These are phyloP conservation scores for Cyclotella kingstonii DNA, from an alignment of 108 stramenopile genomes.

Conservation along the genomic window DNA sequence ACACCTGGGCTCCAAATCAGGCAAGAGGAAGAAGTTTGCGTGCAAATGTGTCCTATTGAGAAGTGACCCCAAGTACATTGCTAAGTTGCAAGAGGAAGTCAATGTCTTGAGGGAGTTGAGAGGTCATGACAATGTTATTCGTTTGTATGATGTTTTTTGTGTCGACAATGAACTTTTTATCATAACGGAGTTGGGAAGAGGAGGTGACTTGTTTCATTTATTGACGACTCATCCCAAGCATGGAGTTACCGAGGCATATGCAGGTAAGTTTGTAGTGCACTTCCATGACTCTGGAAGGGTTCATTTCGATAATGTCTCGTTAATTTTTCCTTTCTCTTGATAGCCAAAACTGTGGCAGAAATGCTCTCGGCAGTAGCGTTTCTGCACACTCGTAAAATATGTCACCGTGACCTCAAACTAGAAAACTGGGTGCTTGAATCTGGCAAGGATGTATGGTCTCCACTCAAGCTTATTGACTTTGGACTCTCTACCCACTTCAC, in stretches of 20 bases:
- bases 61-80: conserved; percentile 91
- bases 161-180: conserved; percentile 53
- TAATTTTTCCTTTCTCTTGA: conserved; percentile 11
- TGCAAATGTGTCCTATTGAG: conserved; percentile 90
- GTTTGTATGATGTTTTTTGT: conserved; percentile 56
- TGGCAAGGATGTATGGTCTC: conserved; percentile 89
- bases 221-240: conserved; percentile 91
- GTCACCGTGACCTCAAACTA: conserved; percentile 91
- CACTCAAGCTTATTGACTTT: conserved; percentile 94
- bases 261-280: conserved; percentile 52
- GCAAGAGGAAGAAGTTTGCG: conserved; percentile 89
- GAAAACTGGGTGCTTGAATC: conserved; percentile 94
- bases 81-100: conserved; percentile 91
- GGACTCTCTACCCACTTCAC: conserved; percentile 91
- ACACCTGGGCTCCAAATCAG: conserved; percentile 47
- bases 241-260: conserved; percentile 90
- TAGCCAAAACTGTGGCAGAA: conserved; percentile 87
- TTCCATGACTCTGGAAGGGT: no score
- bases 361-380: conserved; percentile 94
- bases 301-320: no score
- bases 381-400: conserved; percentile 88
- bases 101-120: conserved; percentile 85
- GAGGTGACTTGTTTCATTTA: conserved; percentile 89
- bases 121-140: conserved; percentile 59
- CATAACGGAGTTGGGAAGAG: conserved; percentile 88